Evolutionary conservation across 2,329 filamentous ascomycete species (phyloP).

Genomic region (Paramyrothecium roridum): DNA sequence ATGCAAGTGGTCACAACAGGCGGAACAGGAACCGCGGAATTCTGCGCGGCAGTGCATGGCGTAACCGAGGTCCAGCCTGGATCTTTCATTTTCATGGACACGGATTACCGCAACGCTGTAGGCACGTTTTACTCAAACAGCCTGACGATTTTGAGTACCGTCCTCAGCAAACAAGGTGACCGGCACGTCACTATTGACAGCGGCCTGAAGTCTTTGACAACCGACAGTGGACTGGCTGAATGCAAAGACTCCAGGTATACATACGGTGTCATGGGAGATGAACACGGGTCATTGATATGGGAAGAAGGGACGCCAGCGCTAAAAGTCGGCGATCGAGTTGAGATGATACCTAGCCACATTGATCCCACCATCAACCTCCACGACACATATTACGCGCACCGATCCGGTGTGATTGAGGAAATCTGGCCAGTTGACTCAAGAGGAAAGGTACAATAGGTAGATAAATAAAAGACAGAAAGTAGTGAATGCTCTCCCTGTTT

Average conservation of each 20-base stretch:
- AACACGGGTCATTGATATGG: constrained; percentile 46
- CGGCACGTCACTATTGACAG: constrained; percentile 44
- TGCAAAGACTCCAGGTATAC: constrained; percentile 39
- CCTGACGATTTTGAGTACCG: constrained; percentile 44
- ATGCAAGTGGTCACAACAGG: constrained; percentile 50
- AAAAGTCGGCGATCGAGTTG: constrained; percentile 41
- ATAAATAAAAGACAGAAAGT: neutral
- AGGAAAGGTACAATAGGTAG: constrained; percentile 44
- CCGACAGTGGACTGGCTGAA: constrained; percentile 48
- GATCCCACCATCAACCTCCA: constrained; percentile 52
- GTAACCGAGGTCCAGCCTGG: constrained; percentile 53
- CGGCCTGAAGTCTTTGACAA: constrained; percentile 44
- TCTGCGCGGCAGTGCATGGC: constrained; percentile 45
- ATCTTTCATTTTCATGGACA: constrained; percentile 56
- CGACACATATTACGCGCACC: constrained; percentile 47
- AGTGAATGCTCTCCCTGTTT: no score
- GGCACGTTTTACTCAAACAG: constrained; percentile 46
- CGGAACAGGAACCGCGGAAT: constrained; percentile 50
- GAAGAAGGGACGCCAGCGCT: constrained; percentile 33
- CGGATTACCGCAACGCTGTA: constrained; percentile 51
- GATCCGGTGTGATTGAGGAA: constrained; percentile 44
- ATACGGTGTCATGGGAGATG: constrained; percentile 44
- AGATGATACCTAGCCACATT: constrained; percentile 53
- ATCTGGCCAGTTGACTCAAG: constrained; percentile 49
- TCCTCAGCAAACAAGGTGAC: constrained; percentile 43